A percentile compares a stretch with the other conserved stretches of the same genome.
phyloP scores from a whole-genome alignment of 352 stramenopile genomes.

The Phytopythium chamaehyphon region DNA sequence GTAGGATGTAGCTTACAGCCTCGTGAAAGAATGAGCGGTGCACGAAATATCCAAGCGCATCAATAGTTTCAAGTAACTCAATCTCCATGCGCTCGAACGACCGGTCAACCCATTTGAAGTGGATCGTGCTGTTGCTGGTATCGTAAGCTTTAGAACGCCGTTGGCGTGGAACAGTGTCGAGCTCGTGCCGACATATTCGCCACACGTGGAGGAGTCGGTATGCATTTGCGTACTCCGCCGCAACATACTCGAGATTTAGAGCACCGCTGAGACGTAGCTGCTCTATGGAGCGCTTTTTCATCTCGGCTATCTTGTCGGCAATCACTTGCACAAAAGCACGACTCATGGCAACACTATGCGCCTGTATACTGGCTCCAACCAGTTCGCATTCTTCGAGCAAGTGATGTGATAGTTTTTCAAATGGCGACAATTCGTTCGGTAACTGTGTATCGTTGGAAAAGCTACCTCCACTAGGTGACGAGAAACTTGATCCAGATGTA shows the following conservation, averaged over 20 bases:
- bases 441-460: not conserved
- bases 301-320: slow-evolving; percentile 48
- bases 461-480: no score
- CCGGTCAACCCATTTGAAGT: slow-evolving; percentile 62
- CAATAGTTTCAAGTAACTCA: slow-evolving; percentile 44
- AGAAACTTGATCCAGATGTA: not conserved
- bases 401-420: slow-evolving; percentile 67
- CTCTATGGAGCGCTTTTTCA: slow-evolving; percentile 26
- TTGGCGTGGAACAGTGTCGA: slow-evolving; percentile 42
- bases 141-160: slow-evolving; percentile 14
- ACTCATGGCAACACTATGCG: slow-evolving; percentile 52
- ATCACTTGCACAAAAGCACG: slow-evolving; percentile 66
- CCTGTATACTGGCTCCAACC: slow-evolving; percentile 56
- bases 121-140: slow-evolving; percentile 25
- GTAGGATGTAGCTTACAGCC: slow-evolving; percentile 34
- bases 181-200: slow-evolving; percentile 54
- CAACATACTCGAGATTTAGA: slow-evolving; percentile 34
- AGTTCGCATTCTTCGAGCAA: slow-evolving; percentile 73
- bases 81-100: slow-evolving; percentile 57
- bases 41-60: slow-evolving; percentile 43
- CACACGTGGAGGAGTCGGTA: slow-evolving; percentile 59
- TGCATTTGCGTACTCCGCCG: slow-evolving; percentile 54
- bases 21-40: slow-evolving; percentile 65
- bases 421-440: slow-evolving; percentile 27
- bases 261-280: slow-evolving; percentile 23